Percentiles rank a stretch among this genome's conserved stretches.
Conservation (phyloP, 2,329 filamentous ascomycete genomes). For the Colletotrichum caudatum region DNA sequence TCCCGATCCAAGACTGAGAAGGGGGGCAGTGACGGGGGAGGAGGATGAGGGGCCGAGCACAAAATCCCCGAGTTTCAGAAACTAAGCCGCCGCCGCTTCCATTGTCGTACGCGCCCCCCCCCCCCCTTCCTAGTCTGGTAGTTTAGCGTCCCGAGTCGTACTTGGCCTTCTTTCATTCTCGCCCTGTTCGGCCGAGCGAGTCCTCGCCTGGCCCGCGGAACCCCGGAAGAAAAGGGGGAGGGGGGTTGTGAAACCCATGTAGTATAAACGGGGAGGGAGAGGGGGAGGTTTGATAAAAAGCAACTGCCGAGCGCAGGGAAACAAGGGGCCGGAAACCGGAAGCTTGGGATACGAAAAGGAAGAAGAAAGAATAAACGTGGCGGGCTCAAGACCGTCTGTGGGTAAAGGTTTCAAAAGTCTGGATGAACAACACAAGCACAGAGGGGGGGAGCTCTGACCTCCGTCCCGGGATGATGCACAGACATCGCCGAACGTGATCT, state of each 20-base stretch:
- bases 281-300: neutral
- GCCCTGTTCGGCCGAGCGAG: neutral
- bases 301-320: neutral
- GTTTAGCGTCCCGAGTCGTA: neutral
- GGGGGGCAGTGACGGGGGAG: neutral
- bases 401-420: neutral
- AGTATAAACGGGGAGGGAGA: neutral
- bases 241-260: neutral
- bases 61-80: neutral
- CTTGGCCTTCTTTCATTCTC: neutral
- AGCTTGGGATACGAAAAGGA: neutral
- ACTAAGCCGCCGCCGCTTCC: neutral
- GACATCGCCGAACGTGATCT: conserved; percentile 12
- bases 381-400: neutral
- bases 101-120: neutral
- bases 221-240: neutral
- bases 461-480: conserved; percentile 24
- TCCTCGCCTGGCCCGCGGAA: too few species aligned
- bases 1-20: neutral
- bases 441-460: conserved; percentile 13
- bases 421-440: neutral
- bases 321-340: neutral
- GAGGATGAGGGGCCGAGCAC: neutral
- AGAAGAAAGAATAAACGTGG: neutral
- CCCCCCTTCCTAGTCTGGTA: neutral